phyloP scores from a whole-genome alignment of 169 alveolate genomes.

The Condylostoma magnum region DNA sequence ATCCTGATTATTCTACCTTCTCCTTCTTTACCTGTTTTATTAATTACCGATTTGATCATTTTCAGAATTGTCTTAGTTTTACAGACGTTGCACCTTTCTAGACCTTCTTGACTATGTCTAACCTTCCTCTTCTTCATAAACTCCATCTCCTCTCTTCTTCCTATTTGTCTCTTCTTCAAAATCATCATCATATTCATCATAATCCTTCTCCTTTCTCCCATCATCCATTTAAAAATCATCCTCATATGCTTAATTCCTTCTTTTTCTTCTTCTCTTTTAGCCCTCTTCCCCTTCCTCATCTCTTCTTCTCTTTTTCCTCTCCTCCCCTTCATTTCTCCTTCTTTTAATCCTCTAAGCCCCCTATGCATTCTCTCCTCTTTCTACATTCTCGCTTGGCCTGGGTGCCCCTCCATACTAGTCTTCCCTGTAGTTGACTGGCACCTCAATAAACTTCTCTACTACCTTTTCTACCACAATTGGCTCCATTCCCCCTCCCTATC shows the following conservation, averaged over 20 bases:
- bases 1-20: too few relatives aligned
- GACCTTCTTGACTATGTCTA: background rate
- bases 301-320: background rate
- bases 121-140: background rate
- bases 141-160: background rate
- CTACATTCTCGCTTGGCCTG: background rate
- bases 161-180: background rate
- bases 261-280: slow-evolving; percentile 5
- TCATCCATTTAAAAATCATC: background rate
- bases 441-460: background rate
- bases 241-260: background rate
- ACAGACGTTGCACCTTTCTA: background rate
- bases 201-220: background rate
- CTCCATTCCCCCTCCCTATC: background rate
- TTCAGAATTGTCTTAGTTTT: background rate
- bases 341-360: background rate
- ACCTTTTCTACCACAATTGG: slow-evolving; percentile 7
- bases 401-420: background rate
- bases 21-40: too few relatives aligned
- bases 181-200: background rate
- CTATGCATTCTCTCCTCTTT: background rate
- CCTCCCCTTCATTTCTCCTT: background rate
- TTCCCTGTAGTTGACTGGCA: background rate
- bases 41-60: background rate
- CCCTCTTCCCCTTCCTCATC: background rate